Base-by-base conservation (phyloP, 2,329 filamentous ascomycete genomes). In the Alternaria panax region DNA sequence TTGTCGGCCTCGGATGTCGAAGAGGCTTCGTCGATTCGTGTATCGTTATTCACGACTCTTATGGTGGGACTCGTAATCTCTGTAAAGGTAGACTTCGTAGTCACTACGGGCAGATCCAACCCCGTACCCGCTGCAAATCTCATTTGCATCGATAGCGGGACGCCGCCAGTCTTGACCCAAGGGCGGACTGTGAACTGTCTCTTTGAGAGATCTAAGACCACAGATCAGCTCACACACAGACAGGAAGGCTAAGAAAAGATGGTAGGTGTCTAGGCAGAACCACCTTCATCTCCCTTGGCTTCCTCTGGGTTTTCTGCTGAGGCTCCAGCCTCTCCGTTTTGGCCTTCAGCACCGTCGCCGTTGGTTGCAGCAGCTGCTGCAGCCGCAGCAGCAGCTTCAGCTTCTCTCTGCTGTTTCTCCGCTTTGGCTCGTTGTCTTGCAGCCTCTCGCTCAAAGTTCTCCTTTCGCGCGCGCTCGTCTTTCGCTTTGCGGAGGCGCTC, bases 401-500 rank as follows among this genome's bases (percentile, higher is more conserved):
- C 65, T 11, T 74, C 69, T 36, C 68, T 64, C 25, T 71, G 72
- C 20, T 71, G 75, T 67, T 83, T 81, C 63, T 85, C 85, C 1
- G 81, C 81, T 57, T 73, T 74, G 34, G 74, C 73, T 42, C 66
- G 68, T 30, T 81, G 81, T 59, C 83, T 75, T 47, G 80, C 82
- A 60, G 84, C 81, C 68, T 84, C 80, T 28, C 82, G 78, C 63
- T 88, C 86, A 73, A 81, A 85, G 25, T 87, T 91, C 77, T 97
- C 93, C 70, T 87, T 90, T 57, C 93, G 85, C 59, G 93, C 92
- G 68, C 87, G 86, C 61, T 98, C 95, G 71, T 99, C 95, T 76
- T 94, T 96, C 34, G 89, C 87, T 74, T 90, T 90, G 50, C 95
- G 85, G 45, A 92, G 84, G 53, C 95, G 86, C 80, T 99, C 95